Evolutionary conservation across 257 asterid species (phyloP).

Genomic region (Lycium ferocissimum): DNA sequence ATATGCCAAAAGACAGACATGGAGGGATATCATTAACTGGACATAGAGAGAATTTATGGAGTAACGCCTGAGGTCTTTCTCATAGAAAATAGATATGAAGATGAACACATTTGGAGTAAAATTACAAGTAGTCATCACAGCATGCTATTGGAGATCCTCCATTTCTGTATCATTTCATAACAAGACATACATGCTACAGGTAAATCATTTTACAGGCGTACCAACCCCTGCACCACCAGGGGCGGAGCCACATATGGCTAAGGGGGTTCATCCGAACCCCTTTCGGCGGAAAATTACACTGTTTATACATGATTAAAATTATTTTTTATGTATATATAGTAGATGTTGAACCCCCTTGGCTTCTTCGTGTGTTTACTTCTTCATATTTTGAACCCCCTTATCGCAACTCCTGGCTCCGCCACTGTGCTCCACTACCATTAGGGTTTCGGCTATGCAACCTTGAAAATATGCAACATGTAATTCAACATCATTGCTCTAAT

Average conservation of each 20-base stretch:
- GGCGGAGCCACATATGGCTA: too few relatives aligned
- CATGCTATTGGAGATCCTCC: slow-evolving; percentile 15
- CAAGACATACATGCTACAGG: slow-evolving; percentile 8
- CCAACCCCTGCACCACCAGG: not conserved
- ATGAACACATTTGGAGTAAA: not conserved
- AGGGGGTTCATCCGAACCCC: too few relatives aligned
- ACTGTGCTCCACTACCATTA: not conserved
- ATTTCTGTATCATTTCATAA: slow-evolving; percentile 9
- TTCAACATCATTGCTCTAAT: not conserved
- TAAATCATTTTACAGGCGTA: not conserved
- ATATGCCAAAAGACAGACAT: slow-evolving; percentile 14
- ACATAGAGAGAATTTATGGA: not conserved
- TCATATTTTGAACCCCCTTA: too few relatives aligned
- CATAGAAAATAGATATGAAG: slow-evolving; percentile 20
- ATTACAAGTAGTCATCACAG: slow-evolving; percentile 1
- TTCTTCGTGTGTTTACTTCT: too few relatives aligned
- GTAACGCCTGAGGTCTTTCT: not conserved
- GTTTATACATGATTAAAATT: too few relatives aligned
- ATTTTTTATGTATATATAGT: too few relatives aligned
- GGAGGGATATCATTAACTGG: not conserved
- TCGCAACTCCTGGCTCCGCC: too few relatives aligned
- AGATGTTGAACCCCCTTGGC: too few relatives aligned
- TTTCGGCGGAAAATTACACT: too few relatives aligned
- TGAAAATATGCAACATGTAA: slow-evolving; percentile 17
- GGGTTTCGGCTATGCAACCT: not conserved